Evolutionary conservation across 2,329 filamentous ascomycete genomes (phyloP).

Genomic region (Venturia carpophila): DNA sequence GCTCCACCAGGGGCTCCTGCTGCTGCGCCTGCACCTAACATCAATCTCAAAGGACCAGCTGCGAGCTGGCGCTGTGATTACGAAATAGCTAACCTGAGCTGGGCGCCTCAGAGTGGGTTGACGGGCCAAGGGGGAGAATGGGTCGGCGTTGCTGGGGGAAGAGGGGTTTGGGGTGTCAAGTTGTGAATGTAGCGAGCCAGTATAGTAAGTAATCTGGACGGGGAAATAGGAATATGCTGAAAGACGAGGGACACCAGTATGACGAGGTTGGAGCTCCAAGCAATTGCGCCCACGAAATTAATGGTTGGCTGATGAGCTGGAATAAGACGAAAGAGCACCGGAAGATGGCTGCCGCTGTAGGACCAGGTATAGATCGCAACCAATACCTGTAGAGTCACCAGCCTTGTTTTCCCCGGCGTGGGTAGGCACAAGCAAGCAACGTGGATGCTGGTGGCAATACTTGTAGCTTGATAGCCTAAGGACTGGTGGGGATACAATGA

Average conservation of each 20-base stretch:
- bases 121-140: slow-evolving; percentile 68
- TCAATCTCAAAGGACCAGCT: slow-evolving; percentile 56
- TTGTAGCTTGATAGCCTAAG: background rate
- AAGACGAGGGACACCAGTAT: background rate
- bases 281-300: background rate
- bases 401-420: background rate
- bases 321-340: background rate
- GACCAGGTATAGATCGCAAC: background rate
- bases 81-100: slow-evolving; percentile 76
- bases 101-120: slow-evolving; percentile 65
- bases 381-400: background rate
- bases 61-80: slow-evolving; percentile 81
- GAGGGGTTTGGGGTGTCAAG: slow-evolving; percentile 72
- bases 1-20: background rate
- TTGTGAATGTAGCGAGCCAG: slow-evolving; percentile 25
- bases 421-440: background rate
- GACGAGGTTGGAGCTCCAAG: background rate
- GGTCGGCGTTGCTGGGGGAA: slow-evolving; percentile 72
- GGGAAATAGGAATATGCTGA: background rate
- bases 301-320: background rate
- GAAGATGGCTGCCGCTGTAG: background rate
- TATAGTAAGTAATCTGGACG: background rate
- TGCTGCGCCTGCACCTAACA: slow-evolving; percentile 17
- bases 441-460: background rate
- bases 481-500: background rate